These are phyloP conservation scores for Diaporthe sp. DNA, from an alignment of 2,329 filamentous ascomycete genomes.

Conservation along the genomic window DNA sequence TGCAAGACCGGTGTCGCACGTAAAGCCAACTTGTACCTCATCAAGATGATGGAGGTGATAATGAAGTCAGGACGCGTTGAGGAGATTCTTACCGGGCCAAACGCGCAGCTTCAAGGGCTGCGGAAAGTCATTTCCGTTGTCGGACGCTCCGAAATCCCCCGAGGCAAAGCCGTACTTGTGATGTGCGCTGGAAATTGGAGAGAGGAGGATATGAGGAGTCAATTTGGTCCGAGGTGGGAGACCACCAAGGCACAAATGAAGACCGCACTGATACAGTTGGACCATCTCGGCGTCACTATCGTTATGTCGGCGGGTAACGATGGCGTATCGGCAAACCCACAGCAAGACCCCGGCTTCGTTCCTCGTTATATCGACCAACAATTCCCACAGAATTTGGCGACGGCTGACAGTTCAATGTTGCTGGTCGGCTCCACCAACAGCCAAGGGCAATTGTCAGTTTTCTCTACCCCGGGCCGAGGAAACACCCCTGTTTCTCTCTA, in stretches of 20 bases:
- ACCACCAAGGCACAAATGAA: not conserved
- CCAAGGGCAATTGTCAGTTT: not conserved
- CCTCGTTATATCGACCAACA: not conserved
- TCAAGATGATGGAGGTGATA: not conserved
- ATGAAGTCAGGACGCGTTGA: not conserved
- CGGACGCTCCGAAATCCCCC: not conserved
- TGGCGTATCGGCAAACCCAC: not conserved
- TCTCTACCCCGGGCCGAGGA: not conserved
- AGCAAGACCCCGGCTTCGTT: not conserved
- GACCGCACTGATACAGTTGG: not conserved
- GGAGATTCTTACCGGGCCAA: not conserved
- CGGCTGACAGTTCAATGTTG: not conserved
- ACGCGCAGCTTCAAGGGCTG: not conserved
- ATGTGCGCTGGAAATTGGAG: not conserved
- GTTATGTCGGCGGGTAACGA: not conserved
- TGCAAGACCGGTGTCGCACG: constrained; percentile 19
- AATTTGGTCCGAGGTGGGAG: not conserved
- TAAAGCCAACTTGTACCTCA: constrained; percentile 8
- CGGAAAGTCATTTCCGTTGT: too few relatives aligned
- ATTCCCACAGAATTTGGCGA: not conserved
- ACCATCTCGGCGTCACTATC: not conserved
- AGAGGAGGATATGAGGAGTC: not conserved
- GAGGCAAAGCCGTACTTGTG: not conserved
- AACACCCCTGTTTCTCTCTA: not conserved
- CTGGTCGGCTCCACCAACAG: not conserved